phyloP scores from a whole-genome alignment of 805 yeast species.

The Barnettozyma wickerhamii region DNA sequence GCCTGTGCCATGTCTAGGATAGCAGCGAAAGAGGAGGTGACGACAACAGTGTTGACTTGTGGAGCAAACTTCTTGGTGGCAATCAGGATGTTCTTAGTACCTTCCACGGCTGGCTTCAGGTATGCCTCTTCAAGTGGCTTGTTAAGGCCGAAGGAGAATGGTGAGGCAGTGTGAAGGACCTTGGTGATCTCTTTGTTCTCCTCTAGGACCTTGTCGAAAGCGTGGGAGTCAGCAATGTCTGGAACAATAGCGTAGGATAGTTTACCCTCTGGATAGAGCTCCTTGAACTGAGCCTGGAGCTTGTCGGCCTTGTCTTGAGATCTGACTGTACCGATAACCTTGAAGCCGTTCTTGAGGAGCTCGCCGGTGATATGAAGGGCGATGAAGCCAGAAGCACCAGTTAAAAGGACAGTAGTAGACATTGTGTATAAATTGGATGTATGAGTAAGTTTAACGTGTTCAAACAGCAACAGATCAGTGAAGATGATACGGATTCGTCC shows the following conservation, averaged over 20 bases:
- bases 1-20: slow-evolving; percentile 26
- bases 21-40: slow-evolving; percentile 58
- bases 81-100: slow-evolving; percentile 44
- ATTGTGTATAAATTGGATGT: too few species aligned
- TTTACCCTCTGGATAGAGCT: slow-evolving; percentile 25
- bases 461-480: too few species aligned
- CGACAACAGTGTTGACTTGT: slow-evolving; percentile 41
- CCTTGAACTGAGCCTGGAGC: slow-evolving; percentile 14
- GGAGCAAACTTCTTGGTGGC: slow-evolving; percentile 30
- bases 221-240: slow-evolving; percentile 39
- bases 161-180: slow-evolving; percentile 59
- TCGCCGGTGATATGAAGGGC: slow-evolving; percentile 36
- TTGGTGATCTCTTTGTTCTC: slow-evolving; percentile 41
- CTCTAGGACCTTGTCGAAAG: slow-evolving; percentile 42
- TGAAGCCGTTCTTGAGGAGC: slow-evolving; percentile 32
- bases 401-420: slow-evolving; percentile 28
- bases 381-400: slow-evolving; percentile 43
- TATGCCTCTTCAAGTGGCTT: slow-evolving; percentile 45
- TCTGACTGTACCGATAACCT: slow-evolving; percentile 32
- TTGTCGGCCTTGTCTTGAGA: slow-evolving; percentile 16
- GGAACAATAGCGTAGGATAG: slow-evolving; percentile 40
- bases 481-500: too few species aligned
- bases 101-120: slow-evolving; percentile 54
- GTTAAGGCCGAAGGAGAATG: slow-evolving; percentile 31
- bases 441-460: too few species aligned